Conservation (phyloP, 805 yeast species). For the Metschnikowia sp. region DNA sequence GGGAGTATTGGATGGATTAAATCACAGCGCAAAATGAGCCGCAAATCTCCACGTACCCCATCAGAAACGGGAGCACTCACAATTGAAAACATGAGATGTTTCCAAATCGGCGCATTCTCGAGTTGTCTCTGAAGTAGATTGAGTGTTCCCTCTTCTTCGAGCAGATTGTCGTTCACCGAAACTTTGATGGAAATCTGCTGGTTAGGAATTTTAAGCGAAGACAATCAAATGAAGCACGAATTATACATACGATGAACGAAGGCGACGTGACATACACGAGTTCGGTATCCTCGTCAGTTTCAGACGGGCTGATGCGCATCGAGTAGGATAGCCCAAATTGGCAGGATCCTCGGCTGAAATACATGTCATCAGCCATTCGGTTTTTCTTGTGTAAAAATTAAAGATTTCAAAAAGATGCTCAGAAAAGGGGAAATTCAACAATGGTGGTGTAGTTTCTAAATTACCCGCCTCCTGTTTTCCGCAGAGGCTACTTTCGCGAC, state of each 20-base stretch:
- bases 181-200: slow-evolving; percentile 11
- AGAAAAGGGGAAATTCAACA: too few species aligned
- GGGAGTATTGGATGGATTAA: slow-evolving; percentile 12
- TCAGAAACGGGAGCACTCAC: background rate
- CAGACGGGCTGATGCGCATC: background rate
- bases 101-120: slow-evolving; percentile 7
- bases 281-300: background rate
- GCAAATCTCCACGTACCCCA: background rate
- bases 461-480: too few species aligned
- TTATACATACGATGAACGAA: slow-evolving; percentile 4
- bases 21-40: slow-evolving; percentile 11
- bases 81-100: slow-evolving; percentile 5
- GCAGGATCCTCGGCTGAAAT: slow-evolving; percentile 1
- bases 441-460: too few species aligned
- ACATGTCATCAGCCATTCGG: slow-evolving; percentile 3
- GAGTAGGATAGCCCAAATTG: slow-evolving; percentile 5
- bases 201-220: slow-evolving; percentile 1
- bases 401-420: too few species aligned
- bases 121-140: slow-evolving; percentile 8
- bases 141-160: slow-evolving; percentile 10
- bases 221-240: background rate
- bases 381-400: too few species aligned
- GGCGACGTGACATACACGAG: slow-evolving; percentile 5
- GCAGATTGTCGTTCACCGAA: slow-evolving; percentile 9
- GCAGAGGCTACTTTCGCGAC: too few species aligned